Percentiles rank a stretch among this genome's conserved stretches.
These are phyloP conservation scores for Pichia deserticola DNA, from an alignment of 805 yeast genomes.

Conservation along the genomic window DNA sequence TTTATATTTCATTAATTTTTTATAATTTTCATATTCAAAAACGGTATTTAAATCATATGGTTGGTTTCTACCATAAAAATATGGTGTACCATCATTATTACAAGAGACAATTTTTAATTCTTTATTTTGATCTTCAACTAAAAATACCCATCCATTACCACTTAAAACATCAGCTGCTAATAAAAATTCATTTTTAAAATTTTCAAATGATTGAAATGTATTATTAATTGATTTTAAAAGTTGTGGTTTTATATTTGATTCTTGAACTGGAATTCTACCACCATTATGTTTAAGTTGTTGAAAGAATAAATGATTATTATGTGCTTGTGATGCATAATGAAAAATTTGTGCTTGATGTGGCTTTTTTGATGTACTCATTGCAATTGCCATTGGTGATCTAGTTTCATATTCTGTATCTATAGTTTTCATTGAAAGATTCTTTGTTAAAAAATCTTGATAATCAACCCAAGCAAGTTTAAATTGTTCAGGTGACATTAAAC, in stretches of 20 bases:
- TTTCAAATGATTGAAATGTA: constrained; percentile 39
- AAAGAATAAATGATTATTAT: constrained; percentile 86
- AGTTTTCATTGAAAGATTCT: constrained; percentile 55
- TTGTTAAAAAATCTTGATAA: constrained; percentile 60
- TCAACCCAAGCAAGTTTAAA: constrained; percentile 74
- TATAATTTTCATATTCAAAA: constrained; percentile 47
- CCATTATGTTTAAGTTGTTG: constrained; percentile 41
- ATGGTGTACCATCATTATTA: constrained; percentile 75
- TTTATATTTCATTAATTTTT: constrained; percentile 34
- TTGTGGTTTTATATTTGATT: constrained; percentile 20
- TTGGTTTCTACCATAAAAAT: constrained; percentile 62
- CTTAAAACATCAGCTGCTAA: constrained; percentile 42
- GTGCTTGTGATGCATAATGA: constrained; percentile 85
- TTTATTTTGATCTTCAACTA: constrained; percentile 61
- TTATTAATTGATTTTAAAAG: constrained; percentile 28
- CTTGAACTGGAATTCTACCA: constrained; percentile 12
- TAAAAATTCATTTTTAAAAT: constrained; percentile 43
- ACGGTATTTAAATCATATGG: constrained; percentile 70
- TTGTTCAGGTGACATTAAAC: constrained; percentile 58
- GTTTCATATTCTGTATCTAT: constrained; percentile 77
- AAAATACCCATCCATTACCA: constrained; percentile 72
- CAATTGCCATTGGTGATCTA: constrained; percentile 64
- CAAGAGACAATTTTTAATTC: constrained; percentile 45
- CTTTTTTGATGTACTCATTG: constrained; percentile 58
- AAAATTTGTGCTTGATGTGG: constrained; percentile 62